Conservation (phyloP, 1,284 basidiomycete species). For the Ustilago shanxiensis region DNA sequence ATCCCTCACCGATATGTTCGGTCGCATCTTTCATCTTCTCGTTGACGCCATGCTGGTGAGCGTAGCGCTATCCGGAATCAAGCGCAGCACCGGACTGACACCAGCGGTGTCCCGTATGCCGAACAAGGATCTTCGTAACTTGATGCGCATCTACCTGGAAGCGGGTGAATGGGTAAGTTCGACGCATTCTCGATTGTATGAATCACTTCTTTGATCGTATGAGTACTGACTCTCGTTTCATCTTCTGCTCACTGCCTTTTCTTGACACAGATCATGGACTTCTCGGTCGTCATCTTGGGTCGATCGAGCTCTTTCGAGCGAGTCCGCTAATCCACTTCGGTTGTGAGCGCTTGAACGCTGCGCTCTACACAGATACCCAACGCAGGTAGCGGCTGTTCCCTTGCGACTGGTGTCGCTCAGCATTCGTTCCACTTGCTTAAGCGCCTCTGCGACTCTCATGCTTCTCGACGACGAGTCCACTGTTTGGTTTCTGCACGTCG, state of each 20-base stretch:
- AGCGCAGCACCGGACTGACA: slow-evolving; percentile 66
- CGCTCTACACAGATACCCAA: slow-evolving; percentile 18
- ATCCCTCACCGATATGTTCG: slow-evolving; percentile 64
- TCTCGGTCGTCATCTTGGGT: slow-evolving; percentile 65
- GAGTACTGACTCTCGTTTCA: slow-evolving; percentile 5
- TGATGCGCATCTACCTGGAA: slow-evolving; percentile 66
- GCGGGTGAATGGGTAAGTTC: slow-evolving; percentile 68
- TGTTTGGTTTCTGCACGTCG: neutral
- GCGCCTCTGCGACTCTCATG: too few relatives aligned
- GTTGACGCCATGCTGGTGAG: slow-evolving; percentile 67
- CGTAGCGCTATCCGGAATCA: slow-evolving; percentile 66
- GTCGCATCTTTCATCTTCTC: slow-evolving; percentile 63
- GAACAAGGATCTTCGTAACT: slow-evolving; percentile 64
- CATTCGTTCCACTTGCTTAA: too few relatives aligned
- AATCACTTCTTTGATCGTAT: neutral
- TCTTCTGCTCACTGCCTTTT: neutral
- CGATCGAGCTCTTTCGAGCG: slow-evolving; percentile 67
- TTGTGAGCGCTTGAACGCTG: too few relatives aligned
- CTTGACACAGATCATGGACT: slow-evolving; percentile 61
- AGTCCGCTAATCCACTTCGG: slow-evolving; percentile 47
- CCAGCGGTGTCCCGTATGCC: slow-evolving; percentile 58
- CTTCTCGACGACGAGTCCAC: neutral
- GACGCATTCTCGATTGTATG: neutral
- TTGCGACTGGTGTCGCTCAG: neutral
- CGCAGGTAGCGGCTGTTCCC: neutral